These are phyloP conservation scores for Fraxinus greggii DNA, from an alignment of 305 asterid genomes.

Conservation along the genomic window DNA sequence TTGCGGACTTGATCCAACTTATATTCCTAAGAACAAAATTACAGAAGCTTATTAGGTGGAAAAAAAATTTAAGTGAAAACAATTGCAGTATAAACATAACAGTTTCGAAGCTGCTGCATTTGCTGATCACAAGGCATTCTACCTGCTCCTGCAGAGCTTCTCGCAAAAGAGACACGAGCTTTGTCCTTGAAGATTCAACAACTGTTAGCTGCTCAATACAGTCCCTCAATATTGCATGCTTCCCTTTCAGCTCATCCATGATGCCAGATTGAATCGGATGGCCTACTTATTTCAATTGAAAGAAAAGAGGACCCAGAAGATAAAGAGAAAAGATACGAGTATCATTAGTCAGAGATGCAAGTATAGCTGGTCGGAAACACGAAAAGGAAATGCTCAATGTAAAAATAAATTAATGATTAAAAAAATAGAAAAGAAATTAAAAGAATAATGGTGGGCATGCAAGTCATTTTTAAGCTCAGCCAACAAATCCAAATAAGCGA, in stretches of 20 bases:
- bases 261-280: constrained; percentile 38
- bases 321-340: background rate
- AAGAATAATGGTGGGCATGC: background rate
- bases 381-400: background rate
- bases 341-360: background rate
- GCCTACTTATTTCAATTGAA: constrained; percentile 25
- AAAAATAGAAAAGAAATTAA: background rate
- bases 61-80: background rate
- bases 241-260: constrained; percentile 72
- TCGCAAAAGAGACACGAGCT: constrained; percentile 66
- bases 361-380: background rate
- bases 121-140: constrained; percentile 16
- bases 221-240: constrained; percentile 59
- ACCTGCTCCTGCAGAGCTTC: constrained; percentile 93
- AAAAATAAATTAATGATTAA: background rate
- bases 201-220: constrained; percentile 61
- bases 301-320: background rate
- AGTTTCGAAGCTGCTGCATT: background rate
- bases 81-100: background rate
- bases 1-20: constrained; percentile 79
- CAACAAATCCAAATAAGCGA: background rate
- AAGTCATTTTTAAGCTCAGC: background rate
- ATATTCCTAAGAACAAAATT: constrained; percentile 49
- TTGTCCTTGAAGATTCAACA: constrained; percentile 69
- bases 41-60: constrained; percentile 18